These are phyloP conservation scores for Termitomyces sp. DNA, from an alignment of 768 basidiomycete genomes.

Conservation along the genomic window DNA sequence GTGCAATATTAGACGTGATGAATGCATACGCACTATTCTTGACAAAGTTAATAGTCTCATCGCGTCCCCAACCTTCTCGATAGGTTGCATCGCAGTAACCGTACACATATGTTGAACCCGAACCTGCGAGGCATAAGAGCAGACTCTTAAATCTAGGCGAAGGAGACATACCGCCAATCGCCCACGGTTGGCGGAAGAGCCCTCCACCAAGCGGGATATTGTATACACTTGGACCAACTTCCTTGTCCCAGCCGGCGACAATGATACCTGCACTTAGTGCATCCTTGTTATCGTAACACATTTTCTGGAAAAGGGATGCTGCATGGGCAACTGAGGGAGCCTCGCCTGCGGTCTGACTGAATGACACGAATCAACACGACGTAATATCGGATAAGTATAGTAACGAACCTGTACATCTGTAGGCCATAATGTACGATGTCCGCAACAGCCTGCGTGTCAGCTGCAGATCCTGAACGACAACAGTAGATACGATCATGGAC, in stretches of 20 bases:
- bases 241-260: slow-evolving; percentile 96
- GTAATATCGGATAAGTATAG: neutral
- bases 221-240: slow-evolving; percentile 87
- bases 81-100: slow-evolving; percentile 99
- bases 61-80: slow-evolving; percentile 83
- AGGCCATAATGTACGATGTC: slow-evolving; percentile 83
- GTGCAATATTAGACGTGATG: neutral
- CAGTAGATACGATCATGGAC: slow-evolving; percentile 99
- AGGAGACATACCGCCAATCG: slow-evolving; percentile 79
- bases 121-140: slow-evolving; percentile 42
- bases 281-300: slow-evolving; percentile 96
- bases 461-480: slow-evolving; percentile 96
- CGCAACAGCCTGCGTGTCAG: slow-evolving; percentile 95
- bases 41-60: slow-evolving; percentile 91
- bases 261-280: slow-evolving; percentile 88
- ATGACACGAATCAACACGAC: neutral
- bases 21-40: slow-evolving; percentile 72
- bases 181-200: slow-evolving; percentile 96
- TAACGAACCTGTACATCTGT: slow-evolving; percentile 64
- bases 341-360: slow-evolving; percentile 50
- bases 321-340: slow-evolving; percentile 78
- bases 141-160: neutral
- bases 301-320: slow-evolving; percentile 74
- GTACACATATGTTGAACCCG: slow-evolving; percentile 96
- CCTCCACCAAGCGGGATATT: slow-evolving; percentile 97